phyloP scores from a whole-genome alignment of 1,284 basidiomycete genomes.

The Apiotrichum veenhuisii region DNA sequence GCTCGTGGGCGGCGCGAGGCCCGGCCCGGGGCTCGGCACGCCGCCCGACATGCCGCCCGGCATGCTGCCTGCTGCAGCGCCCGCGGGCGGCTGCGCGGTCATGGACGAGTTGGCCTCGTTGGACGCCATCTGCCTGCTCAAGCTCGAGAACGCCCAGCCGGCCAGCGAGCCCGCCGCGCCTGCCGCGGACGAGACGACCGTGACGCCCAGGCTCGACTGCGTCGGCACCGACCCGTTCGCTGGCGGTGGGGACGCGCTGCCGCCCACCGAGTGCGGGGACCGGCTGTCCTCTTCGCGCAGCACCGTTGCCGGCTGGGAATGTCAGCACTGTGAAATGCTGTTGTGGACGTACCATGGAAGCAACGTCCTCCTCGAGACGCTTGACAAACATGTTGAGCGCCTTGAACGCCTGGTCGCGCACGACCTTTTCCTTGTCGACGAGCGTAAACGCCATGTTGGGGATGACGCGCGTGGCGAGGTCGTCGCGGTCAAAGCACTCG shows the following conservation, averaged over 20 bases:
- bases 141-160: conserved; percentile 87
- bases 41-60: background rate
- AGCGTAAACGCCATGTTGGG: conserved; percentile 74
- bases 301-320: conserved; percentile 64
- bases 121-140: conserved; percentile 73
- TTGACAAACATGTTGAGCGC: conserved; percentile 81
- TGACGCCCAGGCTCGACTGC: conserved; percentile 37
- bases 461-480: conserved; percentile 83
- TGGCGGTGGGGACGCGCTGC: background rate
- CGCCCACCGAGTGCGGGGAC: background rate
- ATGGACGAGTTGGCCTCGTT: conserved; percentile 69
- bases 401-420: conserved; percentile 91
- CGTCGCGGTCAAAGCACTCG: conserved; percentile 83
- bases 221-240: background rate
- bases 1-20: conserved; percentile 4
- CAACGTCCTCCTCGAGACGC: conserved; percentile 71
- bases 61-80: background rate
- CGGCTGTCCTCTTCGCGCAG: conserved; percentile 45
- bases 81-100: conserved; percentile 32
- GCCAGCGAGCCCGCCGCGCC: conserved; percentile 86
- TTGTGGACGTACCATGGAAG: conserved; percentile 78
- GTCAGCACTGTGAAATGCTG: conserved; percentile 22
- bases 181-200: conserved; percentile 73
- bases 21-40: background rate
- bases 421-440: conserved; percentile 88